phyloP scores from a whole-genome alignment of 257 asterid species.

The Nicotiana knightiana region DNA sequence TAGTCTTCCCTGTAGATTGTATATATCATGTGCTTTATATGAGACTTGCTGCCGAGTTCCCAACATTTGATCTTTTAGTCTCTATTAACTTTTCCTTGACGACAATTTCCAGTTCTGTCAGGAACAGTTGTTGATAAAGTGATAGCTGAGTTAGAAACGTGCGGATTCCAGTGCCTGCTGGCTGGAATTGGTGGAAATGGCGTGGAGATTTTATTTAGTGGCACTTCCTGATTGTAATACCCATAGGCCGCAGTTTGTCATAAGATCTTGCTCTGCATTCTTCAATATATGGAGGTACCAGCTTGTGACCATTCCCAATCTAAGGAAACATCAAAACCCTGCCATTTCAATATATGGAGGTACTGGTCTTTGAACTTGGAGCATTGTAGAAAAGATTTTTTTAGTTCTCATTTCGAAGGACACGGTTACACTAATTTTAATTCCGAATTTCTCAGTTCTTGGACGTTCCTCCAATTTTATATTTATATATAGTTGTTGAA shows the following conservation, averaged over 20 bases:
- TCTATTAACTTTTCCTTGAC: constrained; percentile 34
- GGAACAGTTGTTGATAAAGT: constrained; percentile 74
- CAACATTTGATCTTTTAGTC: background rate
- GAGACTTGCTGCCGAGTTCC: background rate
- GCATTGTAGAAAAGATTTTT: background rate
- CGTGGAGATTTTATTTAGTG: constrained; percentile 62
- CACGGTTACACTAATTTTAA: background rate
- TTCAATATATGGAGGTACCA: background rate
- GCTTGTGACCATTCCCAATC: background rate
- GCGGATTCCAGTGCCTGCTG: constrained; percentile 72
- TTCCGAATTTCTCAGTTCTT: background rate
- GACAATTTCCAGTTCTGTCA: constrained; percentile 50
- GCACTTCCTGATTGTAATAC: constrained; percentile 31
- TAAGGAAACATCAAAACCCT: background rate
- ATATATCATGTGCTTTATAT: background rate
- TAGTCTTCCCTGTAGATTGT: background rate
- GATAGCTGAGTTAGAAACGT: constrained; percentile 60
- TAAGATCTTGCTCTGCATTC: background rate
- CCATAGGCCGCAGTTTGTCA: background rate
- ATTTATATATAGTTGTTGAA: no score
- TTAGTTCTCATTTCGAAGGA: background rate
- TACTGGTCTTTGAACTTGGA: background rate
- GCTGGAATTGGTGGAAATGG: constrained; percentile 95
- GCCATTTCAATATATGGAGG: background rate
- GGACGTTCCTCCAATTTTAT: background rate